Evolutionary conservation across 441 rosid genomes (phyloP), one percentile per base, ranked within the genome.

Genomic region (Erodium chrysanthum): DNA sequence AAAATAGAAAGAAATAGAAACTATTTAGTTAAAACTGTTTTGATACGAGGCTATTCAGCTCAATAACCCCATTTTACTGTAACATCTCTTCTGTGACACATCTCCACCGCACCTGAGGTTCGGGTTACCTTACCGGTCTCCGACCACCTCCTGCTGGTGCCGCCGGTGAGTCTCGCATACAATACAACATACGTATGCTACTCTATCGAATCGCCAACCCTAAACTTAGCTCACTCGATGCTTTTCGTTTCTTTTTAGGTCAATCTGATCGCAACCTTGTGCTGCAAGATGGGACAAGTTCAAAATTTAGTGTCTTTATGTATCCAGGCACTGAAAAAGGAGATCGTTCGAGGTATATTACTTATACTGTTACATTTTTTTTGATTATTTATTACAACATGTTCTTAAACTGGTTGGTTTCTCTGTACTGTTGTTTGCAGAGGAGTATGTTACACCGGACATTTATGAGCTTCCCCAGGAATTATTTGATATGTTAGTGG

Each of bases 391-490:
- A 15, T 15, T 15, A 48, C 56, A 48, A 48, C 18, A 17, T 48
- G 7, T 48, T 0, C 20, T n/a, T 7, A 50, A 35, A 11, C 7
- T 27, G 33, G 10, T 4, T 60, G 50, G 31, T 61, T 76, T 61
- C n/a, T 31, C 59, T 31, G 61, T 23, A 42, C 12, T 40, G 23
- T 33, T 62, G 61, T 21, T 74, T 71, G 61, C 76, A 83, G 92
- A 82, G 42, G 86, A 81, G 31, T 79, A 83, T 70, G 64, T 82
- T 25, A 27, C 71, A 29, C 77, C 79, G 1, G 78, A 75, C 52
- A 37, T 87, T n/a, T 86, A 77, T 73, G 88, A 86, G 75, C 83
- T 92, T 71, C 97, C 97, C 4, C 64, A 84, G 2, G 82, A 88
- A 63, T 66, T 92, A 60, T 80, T 90, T 67, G 79, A 85, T 69